Percentiles rank a stretch among this genome's conserved stretches.
Evolutionary conservation across 73 alveolate genomes (phyloP).

Genomic region (Durusdinium trenchii): DNA sequence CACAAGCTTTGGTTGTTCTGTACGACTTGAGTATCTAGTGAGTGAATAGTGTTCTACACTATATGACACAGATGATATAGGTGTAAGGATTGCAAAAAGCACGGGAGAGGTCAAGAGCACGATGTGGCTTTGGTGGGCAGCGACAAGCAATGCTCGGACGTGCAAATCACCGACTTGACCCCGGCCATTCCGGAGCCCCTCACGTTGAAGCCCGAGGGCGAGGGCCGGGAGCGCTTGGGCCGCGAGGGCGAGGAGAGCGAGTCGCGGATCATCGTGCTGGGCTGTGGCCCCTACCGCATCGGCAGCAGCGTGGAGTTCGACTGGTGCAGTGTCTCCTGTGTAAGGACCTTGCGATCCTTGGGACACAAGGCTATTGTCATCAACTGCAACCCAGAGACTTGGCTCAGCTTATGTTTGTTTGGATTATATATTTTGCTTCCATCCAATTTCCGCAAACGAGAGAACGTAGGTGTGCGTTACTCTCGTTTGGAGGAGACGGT

Average conservation of each 20-base stretch:
- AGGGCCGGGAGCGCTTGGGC: background rate
- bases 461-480: too few species aligned
- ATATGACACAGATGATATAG: too few species aligned
- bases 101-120: slow-evolving; percentile 78
- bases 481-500: slow-evolving; percentile 96
- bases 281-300: slow-evolving; percentile 93
- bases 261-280: slow-evolving; percentile 73
- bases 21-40: too few species aligned
- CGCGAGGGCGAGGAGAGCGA: slow-evolving; percentile 6
- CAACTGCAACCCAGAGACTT: slow-evolving; percentile 79
- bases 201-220: slow-evolving; percentile 26
- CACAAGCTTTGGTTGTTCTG: background rate
- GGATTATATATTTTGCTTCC: too few species aligned
- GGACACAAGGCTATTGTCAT: slow-evolving; percentile 82
- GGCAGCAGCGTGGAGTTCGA: slow-evolving; percentile 95
- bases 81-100: too few species aligned
- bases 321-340: slow-evolving; percentile 82
- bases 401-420: too few species aligned
- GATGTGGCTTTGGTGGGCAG: slow-evolving; percentile 63
- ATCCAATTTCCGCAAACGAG: too few species aligned
- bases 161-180: background rate
- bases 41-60: too few species aligned
- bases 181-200: slow-evolving; percentile 77
- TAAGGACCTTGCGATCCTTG: slow-evolving; percentile 62
- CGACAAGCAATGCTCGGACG: background rate